Evolutionary conservation across 1,284 basidiomycete genomes (phyloP), one percentile per base, ranked within the genome.

Genomic region (Puccinia hordei): DNA sequence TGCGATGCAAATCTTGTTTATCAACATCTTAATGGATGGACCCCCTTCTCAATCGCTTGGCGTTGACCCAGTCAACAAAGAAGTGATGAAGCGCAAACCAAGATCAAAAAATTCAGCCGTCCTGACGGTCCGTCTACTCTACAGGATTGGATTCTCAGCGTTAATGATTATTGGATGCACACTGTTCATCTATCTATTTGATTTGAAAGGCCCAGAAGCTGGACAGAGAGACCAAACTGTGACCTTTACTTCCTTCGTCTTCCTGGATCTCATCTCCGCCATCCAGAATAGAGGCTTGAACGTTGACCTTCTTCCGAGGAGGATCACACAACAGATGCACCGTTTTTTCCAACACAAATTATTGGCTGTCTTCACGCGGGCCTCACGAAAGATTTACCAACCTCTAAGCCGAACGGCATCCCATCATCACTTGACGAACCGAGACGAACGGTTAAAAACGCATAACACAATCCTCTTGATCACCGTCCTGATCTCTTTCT

Each of bases 1-100:
- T 85, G 92, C 96, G 2, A 98, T 98, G 95, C 95, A 98, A 86
- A 98, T 99, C 83, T 88, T 99, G 33, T 98, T 98, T 86, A 98
- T 98, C 86, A 98, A 98, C 87, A 98, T 98, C 85, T 89, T 98
- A 73, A 98, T 98, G 95, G 95, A 98, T 84, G 96, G 95, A 91
- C 95, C 95, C 19, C 95, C 95, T 1, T 94, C 93, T 85, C 95
- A 98, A 86, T 94, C 93, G 71, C 89, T 99, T 63, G 96, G 96
- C 72, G 96, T 99, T 6, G 96, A 99, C 86, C 96, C 96, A 12
- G 93, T 96, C 30, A 93, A 97, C 85, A 90, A 90, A 27, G 92
- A 92, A 27, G 91, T 96, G 46, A 98, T 98, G 93, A 89, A 89
- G 35, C 89, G 90, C 81, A 94, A 94, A 0, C 96, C 96, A 19